Evolutionary conservation across 2,329 filamentous ascomycete genomes (phyloP).

Genomic region (Fusarium longipes): DNA sequence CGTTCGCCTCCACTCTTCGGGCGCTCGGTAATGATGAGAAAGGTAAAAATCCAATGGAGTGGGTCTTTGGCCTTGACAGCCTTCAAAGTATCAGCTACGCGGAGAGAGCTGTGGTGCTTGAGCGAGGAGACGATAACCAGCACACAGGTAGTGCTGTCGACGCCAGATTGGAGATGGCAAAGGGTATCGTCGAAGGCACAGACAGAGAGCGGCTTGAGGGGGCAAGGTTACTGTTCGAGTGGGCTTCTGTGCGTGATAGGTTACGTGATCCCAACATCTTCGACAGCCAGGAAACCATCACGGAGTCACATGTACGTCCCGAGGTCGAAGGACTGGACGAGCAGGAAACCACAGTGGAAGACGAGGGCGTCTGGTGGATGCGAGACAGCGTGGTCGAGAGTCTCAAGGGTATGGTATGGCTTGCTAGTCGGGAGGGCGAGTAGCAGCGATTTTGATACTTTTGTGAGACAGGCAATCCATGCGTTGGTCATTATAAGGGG

Average conservation of each 20-base stretch:
- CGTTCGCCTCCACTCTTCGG: constrained; percentile 79
- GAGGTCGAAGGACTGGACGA: constrained; percentile 36
- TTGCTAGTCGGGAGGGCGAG: constrained; percentile 56
- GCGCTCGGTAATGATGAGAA: constrained; percentile 68
- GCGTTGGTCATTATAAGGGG: not conserved
- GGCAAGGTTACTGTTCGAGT: constrained; percentile 65
- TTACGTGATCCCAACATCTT: constrained; percentile 45
- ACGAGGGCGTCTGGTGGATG: constrained; percentile 64
- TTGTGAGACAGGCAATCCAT: not conserved
- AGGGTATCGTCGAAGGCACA: constrained; percentile 55
- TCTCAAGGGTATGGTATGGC: constrained; percentile 66
- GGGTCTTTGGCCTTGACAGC: constrained; percentile 75
- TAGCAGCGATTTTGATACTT: constrained; percentile 28
- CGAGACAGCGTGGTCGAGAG: constrained; percentile 65
- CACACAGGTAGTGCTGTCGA: constrained; percentile 71
- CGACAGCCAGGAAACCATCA: constrained; percentile 53
- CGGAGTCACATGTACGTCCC: constrained; percentile 36
- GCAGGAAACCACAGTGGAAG: constrained; percentile 37
- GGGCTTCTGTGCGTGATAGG: constrained; percentile 60
- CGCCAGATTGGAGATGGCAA: constrained; percentile 73
- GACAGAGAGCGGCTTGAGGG: constrained; percentile 60
- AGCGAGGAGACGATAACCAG: constrained; percentile 60
- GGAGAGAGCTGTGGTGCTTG: constrained; percentile 73
- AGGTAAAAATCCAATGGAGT: constrained; percentile 68
- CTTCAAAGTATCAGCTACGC: constrained; percentile 69